phyloP scores from a whole-genome alignment of 345 rosid species.

The Streptanthus diversifolius region DNA sequence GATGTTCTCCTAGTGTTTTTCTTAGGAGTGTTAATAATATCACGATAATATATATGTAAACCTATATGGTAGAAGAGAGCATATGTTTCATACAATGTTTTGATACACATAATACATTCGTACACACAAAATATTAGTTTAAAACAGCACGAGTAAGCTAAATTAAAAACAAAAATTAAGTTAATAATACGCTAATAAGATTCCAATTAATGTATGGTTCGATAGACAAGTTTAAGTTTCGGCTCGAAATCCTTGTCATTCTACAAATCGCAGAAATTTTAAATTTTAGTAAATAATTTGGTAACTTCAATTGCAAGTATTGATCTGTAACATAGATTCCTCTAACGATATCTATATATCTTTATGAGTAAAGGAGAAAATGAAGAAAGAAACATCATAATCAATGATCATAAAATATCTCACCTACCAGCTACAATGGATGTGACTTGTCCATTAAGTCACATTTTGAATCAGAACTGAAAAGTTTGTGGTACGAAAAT shows the following conservation, averaged over 20 bases:
- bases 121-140: neutral
- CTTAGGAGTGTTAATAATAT: neutral
- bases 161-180: too few species aligned
- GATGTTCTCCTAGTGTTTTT: neutral
- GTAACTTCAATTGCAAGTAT: neutral
- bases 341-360: neutral
- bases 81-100: neutral
- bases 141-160: neutral
- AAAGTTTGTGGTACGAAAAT: neutral
- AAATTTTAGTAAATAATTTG: too few species aligned
- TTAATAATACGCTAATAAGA: too few species aligned
- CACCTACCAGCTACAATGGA: neutral
- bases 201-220: neutral
- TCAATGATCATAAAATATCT: constrained; percentile 3
- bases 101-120: neutral
- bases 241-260: neutral
- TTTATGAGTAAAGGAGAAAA: neutral
- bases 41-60: neutral
- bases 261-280: too few species aligned
- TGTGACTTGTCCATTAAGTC: neutral
- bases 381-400: neutral
- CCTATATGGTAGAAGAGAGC: neutral
- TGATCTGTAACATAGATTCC: neutral
- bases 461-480: neutral
- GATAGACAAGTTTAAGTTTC: neutral